phyloP scores from a whole-genome alignment of 2,329 filamentous ascomycete genomes.

The Diplodia seriata region DNA sequence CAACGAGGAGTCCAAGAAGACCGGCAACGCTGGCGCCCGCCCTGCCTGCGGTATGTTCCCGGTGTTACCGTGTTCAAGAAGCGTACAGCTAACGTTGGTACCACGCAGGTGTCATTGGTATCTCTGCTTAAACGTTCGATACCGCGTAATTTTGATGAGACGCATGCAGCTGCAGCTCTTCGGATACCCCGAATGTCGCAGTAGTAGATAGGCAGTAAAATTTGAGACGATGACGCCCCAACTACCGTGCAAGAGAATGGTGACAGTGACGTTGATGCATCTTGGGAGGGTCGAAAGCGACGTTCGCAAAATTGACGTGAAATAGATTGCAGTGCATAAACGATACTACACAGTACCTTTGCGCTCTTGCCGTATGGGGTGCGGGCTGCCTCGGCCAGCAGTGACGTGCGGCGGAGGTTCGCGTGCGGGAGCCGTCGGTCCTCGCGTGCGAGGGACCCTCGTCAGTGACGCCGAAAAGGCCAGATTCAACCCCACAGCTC shows the following conservation, averaged over 20 bases:
- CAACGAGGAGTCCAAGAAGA: constrained; percentile 96
- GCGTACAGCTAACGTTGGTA: constrained; percentile 41
- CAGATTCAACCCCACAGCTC: constrained; percentile 32
- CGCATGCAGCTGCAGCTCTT: neutral
- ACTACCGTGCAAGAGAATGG: neutral
- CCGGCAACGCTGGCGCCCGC: constrained; percentile 90
- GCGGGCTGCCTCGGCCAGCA: neutral
- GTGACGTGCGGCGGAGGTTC: neutral
- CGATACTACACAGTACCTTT: neutral
- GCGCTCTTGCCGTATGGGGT: neutral
- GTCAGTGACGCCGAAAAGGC: constrained; percentile 31
- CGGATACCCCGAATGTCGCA: neutral
- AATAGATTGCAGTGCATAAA: neutral
- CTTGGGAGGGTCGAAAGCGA: neutral
- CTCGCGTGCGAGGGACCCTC: constrained; percentile 29
- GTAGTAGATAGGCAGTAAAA: constrained; percentile 26
- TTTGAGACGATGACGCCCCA: neutral
- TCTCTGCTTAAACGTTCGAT: constrained; percentile 68
- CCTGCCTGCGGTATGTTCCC: constrained; percentile 80
- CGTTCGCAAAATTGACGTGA: neutral
- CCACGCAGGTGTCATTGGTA: constrained; percentile 77
- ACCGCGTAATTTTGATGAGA: constrained; percentile 4
- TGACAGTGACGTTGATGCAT: neutral
- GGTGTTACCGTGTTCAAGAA: constrained; percentile 30
- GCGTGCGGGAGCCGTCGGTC: neutral